These are phyloP conservation scores for Lactarius trivialis DNA, from an alignment of 768 basidiomycete species.

Conservation along the genomic window DNA sequence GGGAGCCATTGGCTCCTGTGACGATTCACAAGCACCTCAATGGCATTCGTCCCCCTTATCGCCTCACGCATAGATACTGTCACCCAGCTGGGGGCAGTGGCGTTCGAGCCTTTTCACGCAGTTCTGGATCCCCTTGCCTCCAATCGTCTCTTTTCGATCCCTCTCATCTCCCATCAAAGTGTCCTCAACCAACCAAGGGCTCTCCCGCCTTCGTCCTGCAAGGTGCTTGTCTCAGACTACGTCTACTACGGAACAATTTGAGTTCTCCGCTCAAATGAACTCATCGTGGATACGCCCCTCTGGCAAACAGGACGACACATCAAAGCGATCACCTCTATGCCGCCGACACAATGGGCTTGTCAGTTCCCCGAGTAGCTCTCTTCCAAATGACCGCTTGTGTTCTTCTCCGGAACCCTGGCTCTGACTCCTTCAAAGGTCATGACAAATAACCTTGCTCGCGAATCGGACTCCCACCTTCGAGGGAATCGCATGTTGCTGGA, in stretches of 20 bases:
- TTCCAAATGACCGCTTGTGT: background rate
- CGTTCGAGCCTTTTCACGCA: background rate
- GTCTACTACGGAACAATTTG: background rate
- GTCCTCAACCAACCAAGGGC: background rate
- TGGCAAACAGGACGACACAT: background rate
- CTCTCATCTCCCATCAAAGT: background rate
- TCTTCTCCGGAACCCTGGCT: background rate
- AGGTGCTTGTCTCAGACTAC: background rate
- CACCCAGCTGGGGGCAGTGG: background rate
- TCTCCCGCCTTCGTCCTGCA: background rate
- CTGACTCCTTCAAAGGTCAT: background rate
- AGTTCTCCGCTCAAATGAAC: background rate
- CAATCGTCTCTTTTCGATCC: background rate
- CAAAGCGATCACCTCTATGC: background rate
- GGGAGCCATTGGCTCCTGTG: background rate
- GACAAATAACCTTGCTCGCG: background rate
- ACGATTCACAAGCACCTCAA: background rate
- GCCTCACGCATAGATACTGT: slow-evolving; percentile 9
- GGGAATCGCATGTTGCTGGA: background rate
- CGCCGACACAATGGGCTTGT: background rate
- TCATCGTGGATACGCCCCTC: background rate
- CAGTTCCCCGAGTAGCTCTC: background rate
- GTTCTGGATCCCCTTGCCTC: background rate
- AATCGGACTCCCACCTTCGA: background rate
- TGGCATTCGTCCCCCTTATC: slow-evolving; percentile 1